Evolutionary conservation across 2,329 filamentous ascomycete species (phyloP).

Genomic region (Lithohypha guttulata): DNA sequence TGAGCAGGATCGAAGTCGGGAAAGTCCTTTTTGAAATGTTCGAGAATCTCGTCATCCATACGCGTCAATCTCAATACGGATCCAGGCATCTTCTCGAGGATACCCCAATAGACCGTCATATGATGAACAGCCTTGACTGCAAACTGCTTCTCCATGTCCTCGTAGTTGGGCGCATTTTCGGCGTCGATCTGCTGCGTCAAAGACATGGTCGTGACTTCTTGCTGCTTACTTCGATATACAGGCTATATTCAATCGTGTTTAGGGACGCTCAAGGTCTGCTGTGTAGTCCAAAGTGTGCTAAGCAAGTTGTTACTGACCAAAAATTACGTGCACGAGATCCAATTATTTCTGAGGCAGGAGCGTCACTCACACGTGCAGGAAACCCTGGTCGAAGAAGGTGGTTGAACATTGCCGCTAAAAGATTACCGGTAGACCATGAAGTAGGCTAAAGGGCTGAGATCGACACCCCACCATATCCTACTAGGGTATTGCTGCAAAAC

Average conservation of each 20-base stretch:
- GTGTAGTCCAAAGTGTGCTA: too few species aligned
- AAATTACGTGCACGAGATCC: too few species aligned
- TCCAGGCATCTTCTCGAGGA: constrained; percentile 81
- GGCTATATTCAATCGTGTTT: not conserved
- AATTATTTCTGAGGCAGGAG: too few species aligned
- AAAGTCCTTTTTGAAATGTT: constrained; percentile 77
- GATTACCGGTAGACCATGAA: too few species aligned
- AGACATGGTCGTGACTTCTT: constrained; percentile 2
- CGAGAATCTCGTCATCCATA: constrained; percentile 87
- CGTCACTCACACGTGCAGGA: too few species aligned
- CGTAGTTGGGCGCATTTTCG: constrained; percentile 58
- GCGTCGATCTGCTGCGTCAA: constrained; percentile 29
- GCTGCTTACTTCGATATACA: not conserved
- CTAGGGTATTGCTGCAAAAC: too few species aligned
- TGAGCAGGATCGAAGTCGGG: constrained; percentile 80
- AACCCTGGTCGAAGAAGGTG: too few species aligned
- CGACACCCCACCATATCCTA: too few species aligned
- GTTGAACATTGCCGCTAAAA: too few species aligned
- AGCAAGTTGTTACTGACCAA: too few species aligned
- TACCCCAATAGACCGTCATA: constrained; percentile 92
- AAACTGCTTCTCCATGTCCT: constrained; percentile 96
- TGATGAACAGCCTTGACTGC: constrained; percentile 96
- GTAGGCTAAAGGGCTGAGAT: too few species aligned
- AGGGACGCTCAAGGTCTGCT: too few species aligned
- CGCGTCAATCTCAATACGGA: constrained; percentile 85